A percentile compares a stretch with the other conserved stretches of the same genome.
These are phyloP conservation scores for Lactarius quietus DNA, from an alignment of 768 basidiomycete genomes.

Conservation along the genomic window DNA sequence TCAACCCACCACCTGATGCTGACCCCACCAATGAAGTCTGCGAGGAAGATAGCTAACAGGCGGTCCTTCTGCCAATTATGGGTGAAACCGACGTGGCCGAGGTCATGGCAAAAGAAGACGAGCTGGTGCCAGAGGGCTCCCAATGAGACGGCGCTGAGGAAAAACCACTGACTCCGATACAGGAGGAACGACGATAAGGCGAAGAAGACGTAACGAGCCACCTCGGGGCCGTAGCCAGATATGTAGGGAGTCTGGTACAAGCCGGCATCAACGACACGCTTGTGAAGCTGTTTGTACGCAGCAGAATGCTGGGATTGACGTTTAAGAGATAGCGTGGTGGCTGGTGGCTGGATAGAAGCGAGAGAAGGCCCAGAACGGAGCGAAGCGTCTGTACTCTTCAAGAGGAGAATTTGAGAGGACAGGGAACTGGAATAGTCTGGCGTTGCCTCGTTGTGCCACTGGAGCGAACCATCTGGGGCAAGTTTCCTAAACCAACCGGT, in stretches of 20 bases:
- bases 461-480: constrained; percentile 38
- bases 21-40: constrained; percentile 87
- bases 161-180: constrained; percentile 62
- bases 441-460: constrained; percentile 19
- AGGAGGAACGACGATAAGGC: constrained; percentile 54
- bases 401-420: constrained; percentile 59
- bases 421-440: constrained; percentile 29
- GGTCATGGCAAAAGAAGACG: constrained; percentile 88
- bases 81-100: constrained; percentile 93
- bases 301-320: constrained; percentile 63
- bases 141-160: constrained; percentile 73
- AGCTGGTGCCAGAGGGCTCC: constrained; percentile 96
- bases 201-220: constrained; percentile 72
- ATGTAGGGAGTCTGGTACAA: constrained; percentile 83
- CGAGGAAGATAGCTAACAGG: constrained; percentile 70
- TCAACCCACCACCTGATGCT: constrained; percentile 98
- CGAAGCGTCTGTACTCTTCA: constrained; percentile 38
- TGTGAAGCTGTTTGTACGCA: constrained; percentile 79
- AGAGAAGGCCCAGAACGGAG: constrained; percentile 40
- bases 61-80: constrained; percentile 83
- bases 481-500: constrained; percentile 73
- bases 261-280: constrained; percentile 68
- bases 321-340: constrained; percentile 51
- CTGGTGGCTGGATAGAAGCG: constrained; percentile 47
- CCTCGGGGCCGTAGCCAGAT: constrained; percentile 84